Evolutionary conservation across 2,329 filamentous ascomycete species (phyloP), one percentile per base, ranked within the genome.

Genomic region (Thielaviopsis ethacetica): DNA sequence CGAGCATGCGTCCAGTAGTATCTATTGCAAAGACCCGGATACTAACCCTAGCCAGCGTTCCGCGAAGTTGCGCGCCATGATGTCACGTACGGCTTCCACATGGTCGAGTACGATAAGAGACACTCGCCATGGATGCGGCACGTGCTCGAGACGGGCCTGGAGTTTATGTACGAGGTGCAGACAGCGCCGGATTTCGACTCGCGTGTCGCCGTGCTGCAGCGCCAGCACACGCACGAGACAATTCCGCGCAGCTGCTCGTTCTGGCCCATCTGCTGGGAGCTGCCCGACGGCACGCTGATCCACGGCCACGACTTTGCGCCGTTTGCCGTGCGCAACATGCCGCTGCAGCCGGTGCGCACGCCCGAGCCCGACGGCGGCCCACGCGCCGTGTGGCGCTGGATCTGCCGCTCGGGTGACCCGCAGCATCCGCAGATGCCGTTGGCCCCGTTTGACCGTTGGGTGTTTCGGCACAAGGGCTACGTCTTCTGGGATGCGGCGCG

Each of bases 1-100:
- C 3, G 24, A 6, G 3, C 24, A 26, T 26, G 30, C 7, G n/a
- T 12, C 30, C 7, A 34, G 7, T 34, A 4, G 26, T 9, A 27
- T 4, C 26, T 27, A 10, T 9, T 12, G 5, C 30, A 34, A 34
- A 10, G 5, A 10, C 7, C 6, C 10, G 30, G 5, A 4, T 9
- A 50, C 53, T 61, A 51, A 56, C 22, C 50, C 9, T 59, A 4
- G 10, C 12, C 30, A 62, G 60, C 57, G 38, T 62, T 62, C 27
- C 60, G 60, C 19, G 41, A 59, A n/a, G 57, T 62, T n/a, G 60
- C 60, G 13, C 60, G 60, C 47, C 54, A 62, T 57, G 60, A 62
- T 17, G 30, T 62, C 44, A 51, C 55, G 30, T 62, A 62, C 24
- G 60, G 60, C 13, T 55, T 54, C 19, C 24, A 62, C 41, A 44